phyloP scores from a whole-genome alignment of 2,329 filamentous ascomycete genomes.

The Chaetomium globosum region DNA sequence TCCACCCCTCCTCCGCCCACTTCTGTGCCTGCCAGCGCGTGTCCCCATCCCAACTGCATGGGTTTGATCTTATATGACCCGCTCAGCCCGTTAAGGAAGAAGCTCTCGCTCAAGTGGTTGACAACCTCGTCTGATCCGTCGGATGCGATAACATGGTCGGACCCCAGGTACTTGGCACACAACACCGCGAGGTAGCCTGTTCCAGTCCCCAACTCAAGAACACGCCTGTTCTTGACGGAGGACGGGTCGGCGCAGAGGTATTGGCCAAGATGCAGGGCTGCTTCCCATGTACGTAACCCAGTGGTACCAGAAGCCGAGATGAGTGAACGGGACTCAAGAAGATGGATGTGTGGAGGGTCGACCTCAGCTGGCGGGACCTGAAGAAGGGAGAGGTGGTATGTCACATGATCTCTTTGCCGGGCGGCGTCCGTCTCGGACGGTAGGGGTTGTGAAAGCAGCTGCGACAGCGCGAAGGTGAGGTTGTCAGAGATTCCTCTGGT shows the following conservation, averaged over 20 bases:
- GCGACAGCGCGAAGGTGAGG: conserved; percentile 69
- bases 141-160: conserved; percentile 65
- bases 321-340: conserved; percentile 69
- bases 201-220: conserved; percentile 75
- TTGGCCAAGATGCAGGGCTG: conserved; percentile 71
- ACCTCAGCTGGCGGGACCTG: conserved; percentile 11
- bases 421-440: conserved; percentile 66
- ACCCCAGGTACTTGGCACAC: conserved; percentile 67
- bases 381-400: conserved; percentile 60
- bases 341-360: conserved; percentile 51
- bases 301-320: conserved; percentile 74
- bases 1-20: conserved; percentile 56
- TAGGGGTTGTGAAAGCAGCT: conserved; percentile 64
- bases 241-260: conserved; percentile 59
- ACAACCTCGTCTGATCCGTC: conserved; percentile 76
- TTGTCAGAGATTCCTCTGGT: conserved; percentile 80
- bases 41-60: conserved; percentile 67
- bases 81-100: conserved; percentile 68
- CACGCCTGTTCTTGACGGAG: conserved; percentile 55
- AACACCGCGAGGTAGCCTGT: conserved; percentile 76
- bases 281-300: conserved; percentile 80
- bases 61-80: conserved; percentile 49
- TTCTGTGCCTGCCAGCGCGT: conserved; percentile 60
- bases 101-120: conserved; percentile 65
- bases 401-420: conserved; percentile 74